phyloP scores from a whole-genome alignment of 768 basidiomycete genomes.

The Suillus alpinus region DNA sequence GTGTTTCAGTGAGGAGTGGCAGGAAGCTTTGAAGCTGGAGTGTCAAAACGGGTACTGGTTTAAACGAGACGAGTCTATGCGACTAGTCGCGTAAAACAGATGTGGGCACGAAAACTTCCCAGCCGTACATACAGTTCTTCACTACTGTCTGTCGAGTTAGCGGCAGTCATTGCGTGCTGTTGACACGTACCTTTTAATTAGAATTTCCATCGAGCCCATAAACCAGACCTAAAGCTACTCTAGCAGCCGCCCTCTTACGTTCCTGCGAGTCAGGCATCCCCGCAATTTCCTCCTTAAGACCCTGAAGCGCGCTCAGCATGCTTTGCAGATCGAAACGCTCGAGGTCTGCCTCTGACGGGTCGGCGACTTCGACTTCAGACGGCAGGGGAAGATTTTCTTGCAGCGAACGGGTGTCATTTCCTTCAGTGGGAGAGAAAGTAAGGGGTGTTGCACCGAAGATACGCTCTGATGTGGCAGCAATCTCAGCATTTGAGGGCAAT shows the following conservation, averaged over 20 bases:
- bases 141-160: not conserved
- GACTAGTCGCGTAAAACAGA: not conserved
- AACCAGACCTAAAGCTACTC: constrained; percentile 68
- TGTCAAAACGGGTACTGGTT: not conserved
- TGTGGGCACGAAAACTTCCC: not conserved
- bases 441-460: constrained; percentile 43
- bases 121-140: not conserved
- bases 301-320: constrained; percentile 59
- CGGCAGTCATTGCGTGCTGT: not conserved
- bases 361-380: constrained; percentile 18
- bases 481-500: constrained; percentile 50
- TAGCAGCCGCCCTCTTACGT: constrained; percentile 65
- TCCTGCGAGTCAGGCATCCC: constrained; percentile 62
- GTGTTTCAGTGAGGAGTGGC: not conserved
- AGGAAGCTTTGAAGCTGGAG: not conserved
- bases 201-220: constrained; percentile 47
- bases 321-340: constrained; percentile 59
- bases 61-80: not conserved
- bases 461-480: constrained; percentile 43
- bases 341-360: constrained; percentile 36
- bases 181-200: not conserved
- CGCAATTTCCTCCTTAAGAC: constrained; percentile 73
- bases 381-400: not conserved
- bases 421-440: constrained; percentile 17
- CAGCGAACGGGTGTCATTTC: not conserved